Conservation (phyloP, 2,329 filamentous ascomycete genomes). For the Colletotrichum sp. region DNA sequence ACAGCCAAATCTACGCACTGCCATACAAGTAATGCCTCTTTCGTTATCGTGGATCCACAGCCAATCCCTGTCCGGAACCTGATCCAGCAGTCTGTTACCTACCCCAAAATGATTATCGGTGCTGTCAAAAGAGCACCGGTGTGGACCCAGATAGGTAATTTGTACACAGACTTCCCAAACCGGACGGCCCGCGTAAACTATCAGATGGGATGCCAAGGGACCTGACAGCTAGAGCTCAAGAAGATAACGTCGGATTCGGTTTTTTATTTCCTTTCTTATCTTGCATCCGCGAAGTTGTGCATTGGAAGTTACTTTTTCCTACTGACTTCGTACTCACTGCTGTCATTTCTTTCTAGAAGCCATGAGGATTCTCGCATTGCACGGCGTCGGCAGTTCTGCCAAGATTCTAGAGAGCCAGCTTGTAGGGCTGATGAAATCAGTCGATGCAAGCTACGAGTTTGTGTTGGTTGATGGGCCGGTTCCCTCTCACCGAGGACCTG, state of each 20-base stretch:
- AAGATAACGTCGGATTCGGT: neutral
- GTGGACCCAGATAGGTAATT: neutral
- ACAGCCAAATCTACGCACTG: neutral
- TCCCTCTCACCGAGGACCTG: slow-evolving; percentile 6
- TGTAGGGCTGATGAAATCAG: neutral
- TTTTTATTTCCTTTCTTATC: neutral
- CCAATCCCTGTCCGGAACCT: neutral
- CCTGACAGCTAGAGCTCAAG: neutral
- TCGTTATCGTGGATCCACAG: neutral
- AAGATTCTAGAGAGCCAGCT: slow-evolving; percentile 11
- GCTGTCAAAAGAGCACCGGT: neutral
- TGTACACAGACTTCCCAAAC: neutral
- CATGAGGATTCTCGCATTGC: slow-evolving; percentile 12
- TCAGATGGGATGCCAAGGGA: neutral
- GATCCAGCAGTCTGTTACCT: neutral
- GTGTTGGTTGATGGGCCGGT: slow-evolving; percentile 7
- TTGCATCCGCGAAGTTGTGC: neutral
- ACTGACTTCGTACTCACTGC: neutral
- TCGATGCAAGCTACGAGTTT: slow-evolving; percentile 20
- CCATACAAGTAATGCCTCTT: neutral
- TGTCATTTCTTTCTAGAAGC: neutral
- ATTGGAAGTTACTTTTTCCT: neutral
- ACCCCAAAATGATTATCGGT: neutral
- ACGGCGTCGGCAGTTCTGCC: slow-evolving; percentile 12
- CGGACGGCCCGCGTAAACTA: neutral